Conservation (phyloP, 139 green algal genomes). For the Chlamydomonas urium region DNA sequence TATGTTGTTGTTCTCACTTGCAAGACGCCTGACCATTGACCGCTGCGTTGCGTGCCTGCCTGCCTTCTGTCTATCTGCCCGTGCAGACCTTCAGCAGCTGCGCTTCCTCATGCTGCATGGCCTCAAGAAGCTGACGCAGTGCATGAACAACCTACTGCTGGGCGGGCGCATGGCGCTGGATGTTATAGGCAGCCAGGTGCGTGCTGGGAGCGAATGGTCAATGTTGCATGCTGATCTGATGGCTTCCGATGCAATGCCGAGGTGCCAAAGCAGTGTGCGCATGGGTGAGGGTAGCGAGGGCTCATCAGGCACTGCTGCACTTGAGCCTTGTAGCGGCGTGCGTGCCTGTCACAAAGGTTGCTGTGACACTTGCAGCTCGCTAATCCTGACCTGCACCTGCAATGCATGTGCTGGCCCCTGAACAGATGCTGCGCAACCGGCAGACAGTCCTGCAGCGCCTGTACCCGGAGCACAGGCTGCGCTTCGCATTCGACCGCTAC, state of each 20-base stretch:
- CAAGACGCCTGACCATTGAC: not conserved
- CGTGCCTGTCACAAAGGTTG: not conserved
- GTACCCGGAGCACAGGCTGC: conserved; percentile 22
- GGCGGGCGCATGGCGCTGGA: conserved; percentile 12
- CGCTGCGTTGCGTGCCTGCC: not conserved
- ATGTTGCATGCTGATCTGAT: conserved; percentile 1
- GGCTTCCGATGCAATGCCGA: no score
- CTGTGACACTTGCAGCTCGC: not conserved
- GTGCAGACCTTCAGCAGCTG: conserved; percentile 11
- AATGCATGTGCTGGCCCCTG: not conserved
- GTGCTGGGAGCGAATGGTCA: not conserved
- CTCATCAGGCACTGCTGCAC: not conserved
- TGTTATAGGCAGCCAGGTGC: not conserved
- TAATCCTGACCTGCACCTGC: not conserved
- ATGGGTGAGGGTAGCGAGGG: not conserved
- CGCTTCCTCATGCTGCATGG: conserved; percentile 16
- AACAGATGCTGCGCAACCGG: not conserved
- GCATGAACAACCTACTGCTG: conserved; percentile 12
- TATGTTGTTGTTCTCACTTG: not conserved
- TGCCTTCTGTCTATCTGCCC: not conserved
- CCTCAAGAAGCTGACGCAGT: not conserved
- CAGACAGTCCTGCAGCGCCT: not conserved
- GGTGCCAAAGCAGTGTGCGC: no score
- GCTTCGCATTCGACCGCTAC: conserved; percentile 16
- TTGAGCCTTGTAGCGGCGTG: not conserved